These are phyloP conservation scores for Metschnikowia peoriensis DNA, from an alignment of 805 yeast species.

Conservation along the genomic window DNA sequence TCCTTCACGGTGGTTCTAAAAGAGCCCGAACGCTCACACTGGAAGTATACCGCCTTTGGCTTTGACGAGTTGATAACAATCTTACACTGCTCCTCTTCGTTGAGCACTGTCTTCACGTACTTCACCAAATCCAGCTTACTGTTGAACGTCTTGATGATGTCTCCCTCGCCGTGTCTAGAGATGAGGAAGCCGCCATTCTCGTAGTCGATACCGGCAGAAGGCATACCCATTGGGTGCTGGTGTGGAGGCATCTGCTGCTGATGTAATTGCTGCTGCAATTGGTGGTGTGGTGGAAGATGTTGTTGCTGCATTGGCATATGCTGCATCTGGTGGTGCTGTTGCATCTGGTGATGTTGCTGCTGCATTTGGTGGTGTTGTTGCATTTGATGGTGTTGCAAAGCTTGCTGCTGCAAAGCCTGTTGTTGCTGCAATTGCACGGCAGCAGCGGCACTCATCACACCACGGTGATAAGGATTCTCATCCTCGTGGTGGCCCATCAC, in stretches of 20 bases:
- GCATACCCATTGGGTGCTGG: slow-evolving; percentile 20
- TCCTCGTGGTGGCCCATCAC: slow-evolving; percentile 22
- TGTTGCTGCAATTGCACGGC: slow-evolving; percentile 21
- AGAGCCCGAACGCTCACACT: slow-evolving; percentile 45
- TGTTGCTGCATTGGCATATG: slow-evolving; percentile 19
- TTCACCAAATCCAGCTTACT: slow-evolving; percentile 25
- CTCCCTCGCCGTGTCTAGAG: slow-evolving; percentile 22
- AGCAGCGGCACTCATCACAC: slow-evolving; percentile 18
- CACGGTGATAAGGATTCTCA: slow-evolving; percentile 19
- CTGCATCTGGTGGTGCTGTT: slow-evolving; percentile 17
- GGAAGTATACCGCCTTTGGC: slow-evolving; percentile 48
- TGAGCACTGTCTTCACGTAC: slow-evolving; percentile 38
- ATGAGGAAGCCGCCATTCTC: slow-evolving; percentile 21
- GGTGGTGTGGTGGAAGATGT: slow-evolving; percentile 19
- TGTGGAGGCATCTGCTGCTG: slow-evolving; percentile 21
- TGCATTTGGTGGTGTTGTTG: slow-evolving; percentile 19
- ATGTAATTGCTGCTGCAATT: slow-evolving; percentile 21
- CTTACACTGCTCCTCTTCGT: slow-evolving; percentile 37
- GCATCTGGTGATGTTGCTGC: slow-evolving; percentile 16
- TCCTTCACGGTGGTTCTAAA: slow-evolving; percentile 49
- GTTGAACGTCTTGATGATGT: slow-evolving; percentile 23
- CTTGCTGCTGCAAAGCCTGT: slow-evolving; percentile 18
- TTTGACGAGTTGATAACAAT: slow-evolving; percentile 47
- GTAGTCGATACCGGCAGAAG: slow-evolving; percentile 20
- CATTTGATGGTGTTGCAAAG: slow-evolving; percentile 18